Evolutionary conservation across 768 basidiomycete species (phyloP), one percentile per base, ranked within the genome.

Genomic region (Trametes cinnabarina): DNA sequence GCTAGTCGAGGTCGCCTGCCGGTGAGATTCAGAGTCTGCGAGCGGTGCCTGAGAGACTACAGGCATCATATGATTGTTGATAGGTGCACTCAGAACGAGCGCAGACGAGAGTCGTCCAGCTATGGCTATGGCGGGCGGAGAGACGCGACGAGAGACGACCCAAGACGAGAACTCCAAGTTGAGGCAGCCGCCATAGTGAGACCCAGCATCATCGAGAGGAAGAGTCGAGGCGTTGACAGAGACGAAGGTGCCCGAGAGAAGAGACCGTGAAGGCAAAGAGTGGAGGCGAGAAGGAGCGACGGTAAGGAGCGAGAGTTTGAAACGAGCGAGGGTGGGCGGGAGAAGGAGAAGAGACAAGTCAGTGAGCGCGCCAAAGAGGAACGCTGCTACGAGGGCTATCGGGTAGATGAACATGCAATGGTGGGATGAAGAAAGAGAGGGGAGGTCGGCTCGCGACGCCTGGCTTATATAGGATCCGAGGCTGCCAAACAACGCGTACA

Each of bases 291-390:
- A 34, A 49, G 47, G 47, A 49, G 34, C 11, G 34, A 32, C 34
- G 19, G 10, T 12, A 37, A 49, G 47, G 47, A 49, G 47, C 15
- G 47, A 20, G 20, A 49, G n/a, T 30, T 37, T n/a, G 2, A 35
- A 49, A 49, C 47, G 47, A 49, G 47, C 15, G 47, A 49, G 5
- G 19, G 32, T 49, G 47, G 47, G 47, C 47, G 47, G 9, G 47
- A 49, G 34, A 11, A 20, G 9, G 47, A 49, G 11, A 9, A 32
- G 28, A 14, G 47, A 35, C 14, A 49, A n/a, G 20, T 49, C 47
- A 22, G 47, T 30, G 32, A 49, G 32, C 9, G 47, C 47, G 30
- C 47, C 8, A 19, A 49, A 20, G 47, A 49, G 32, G n/a, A 49
- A 30, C 47, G 47, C 47, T 5, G 47, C 47, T 30, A 49, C 20